Evolutionary conservation across 2,329 filamentous ascomycete species (phyloP).

Genomic region (Alternaria panax): DNA sequence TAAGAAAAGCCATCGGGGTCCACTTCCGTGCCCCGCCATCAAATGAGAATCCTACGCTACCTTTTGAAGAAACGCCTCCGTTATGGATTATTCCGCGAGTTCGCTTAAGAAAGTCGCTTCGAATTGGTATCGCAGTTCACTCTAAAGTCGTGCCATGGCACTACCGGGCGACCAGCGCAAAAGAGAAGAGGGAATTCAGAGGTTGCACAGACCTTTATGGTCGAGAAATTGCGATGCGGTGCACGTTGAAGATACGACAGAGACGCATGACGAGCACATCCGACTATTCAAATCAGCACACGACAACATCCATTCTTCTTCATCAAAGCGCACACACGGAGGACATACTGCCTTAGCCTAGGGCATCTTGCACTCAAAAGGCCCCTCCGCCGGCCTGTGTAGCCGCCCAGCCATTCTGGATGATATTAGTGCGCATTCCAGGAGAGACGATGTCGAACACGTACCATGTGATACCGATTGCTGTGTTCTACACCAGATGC

Average conservation of each 20-base stretch:
- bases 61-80: neutral
- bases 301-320: neutral
- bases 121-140: neutral
- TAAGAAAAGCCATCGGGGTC: neutral
- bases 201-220: neutral
- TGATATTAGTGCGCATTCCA: slow-evolving; percentile 25
- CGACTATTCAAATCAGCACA: neutral
- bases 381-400: neutral
- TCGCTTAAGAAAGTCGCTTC: neutral
- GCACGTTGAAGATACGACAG: neutral
- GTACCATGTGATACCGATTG: slow-evolving; percentile 2
- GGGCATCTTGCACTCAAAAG: neutral
- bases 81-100: neutral
- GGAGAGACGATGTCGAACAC: slow-evolving; percentile 33
- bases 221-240: slow-evolving; percentile 1
- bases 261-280: slow-evolving; percentile 1
- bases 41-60: neutral
- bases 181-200: neutral
- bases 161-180: neutral
- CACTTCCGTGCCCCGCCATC: neutral
- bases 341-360: neutral
- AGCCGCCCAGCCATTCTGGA: slow-evolving; percentile 5
- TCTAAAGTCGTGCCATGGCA: neutral
- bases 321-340: neutral
- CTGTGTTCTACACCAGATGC: neutral